Evolutionary conservation across 2,329 filamentous ascomycete species (phyloP).

Genomic region (Geosmithia morbida): DNA sequence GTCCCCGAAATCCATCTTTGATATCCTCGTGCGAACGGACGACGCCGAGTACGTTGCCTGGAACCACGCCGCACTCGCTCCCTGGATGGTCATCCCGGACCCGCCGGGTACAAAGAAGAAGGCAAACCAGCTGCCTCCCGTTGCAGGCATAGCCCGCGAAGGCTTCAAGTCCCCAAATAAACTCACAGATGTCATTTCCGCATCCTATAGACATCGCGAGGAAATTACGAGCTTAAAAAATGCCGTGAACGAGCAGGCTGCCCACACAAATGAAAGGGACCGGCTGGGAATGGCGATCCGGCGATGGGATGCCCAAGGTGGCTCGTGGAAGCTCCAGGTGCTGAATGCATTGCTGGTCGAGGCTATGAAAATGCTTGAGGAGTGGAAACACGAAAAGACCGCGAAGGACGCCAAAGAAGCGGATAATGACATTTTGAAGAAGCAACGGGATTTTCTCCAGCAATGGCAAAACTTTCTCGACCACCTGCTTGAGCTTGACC

Average conservation of each 20-base stretch:
- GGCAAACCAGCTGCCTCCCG: conserved; percentile 32
- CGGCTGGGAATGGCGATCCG: conserved; percentile 61
- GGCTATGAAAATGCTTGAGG: conserved; percentile 25
- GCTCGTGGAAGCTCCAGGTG: conserved; percentile 58
- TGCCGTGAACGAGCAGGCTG: conserved; percentile 28
- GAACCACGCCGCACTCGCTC: conserved; percentile 60
- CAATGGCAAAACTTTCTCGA: conserved; percentile 42
- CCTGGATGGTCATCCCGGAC: conserved; percentile 46
- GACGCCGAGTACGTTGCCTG: conserved; percentile 62
- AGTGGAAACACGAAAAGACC: conserved; percentile 12
- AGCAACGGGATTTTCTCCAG: conserved; percentile 20
- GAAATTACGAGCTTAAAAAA: conserved; percentile 51
- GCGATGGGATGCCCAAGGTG: conserved; percentile 46
- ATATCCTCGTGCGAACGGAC: conserved; percentile 42
- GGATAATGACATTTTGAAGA: not conserved
- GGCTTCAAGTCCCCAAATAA: conserved; percentile 72
- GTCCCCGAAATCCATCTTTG: conserved; percentile 31
- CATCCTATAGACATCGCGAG: conserved; percentile 44
- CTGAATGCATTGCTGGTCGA: conserved; percentile 55
- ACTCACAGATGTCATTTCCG: conserved; percentile 50
- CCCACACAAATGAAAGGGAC: conserved; percentile 34
- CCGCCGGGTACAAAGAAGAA: conserved; percentile 30
- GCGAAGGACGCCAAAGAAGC: conserved; percentile 18
- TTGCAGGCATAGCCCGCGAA: conserved; percentile 46
- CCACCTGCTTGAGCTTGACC: conserved; percentile 36